Evolutionary conservation across 148 eudicot genomes (phyloP).

Genomic region (Hydrangea macrophylla): DNA sequence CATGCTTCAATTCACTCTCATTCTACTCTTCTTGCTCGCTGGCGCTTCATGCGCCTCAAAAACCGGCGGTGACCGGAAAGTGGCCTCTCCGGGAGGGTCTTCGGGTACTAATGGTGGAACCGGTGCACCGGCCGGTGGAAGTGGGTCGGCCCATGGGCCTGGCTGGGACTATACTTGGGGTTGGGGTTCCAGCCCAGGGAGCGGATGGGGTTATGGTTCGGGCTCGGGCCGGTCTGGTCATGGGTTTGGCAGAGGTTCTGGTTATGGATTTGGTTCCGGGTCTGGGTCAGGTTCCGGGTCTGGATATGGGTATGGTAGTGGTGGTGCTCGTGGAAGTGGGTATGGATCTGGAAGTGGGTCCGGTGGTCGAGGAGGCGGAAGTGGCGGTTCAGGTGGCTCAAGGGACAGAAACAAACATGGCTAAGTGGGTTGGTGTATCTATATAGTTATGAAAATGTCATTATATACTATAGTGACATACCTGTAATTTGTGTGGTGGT

Average conservation of each 20-base stretch:
- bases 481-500: too few relatives aligned
- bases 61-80: background rate
- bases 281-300: too few relatives aligned
- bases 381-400: constrained; percentile 25
- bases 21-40: constrained; percentile 24
- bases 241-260: constrained; percentile 61
- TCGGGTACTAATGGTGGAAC: constrained; percentile 14
- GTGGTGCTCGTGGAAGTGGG: constrained; percentile 55
- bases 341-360: constrained; percentile 32
- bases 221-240: constrained; percentile 58
- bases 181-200: constrained; percentile 60
- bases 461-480: background rate
- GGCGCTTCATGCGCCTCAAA: constrained; percentile 7
- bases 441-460: too few relatives aligned
- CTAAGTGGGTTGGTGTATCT: background rate
- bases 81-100: constrained; percentile 15
- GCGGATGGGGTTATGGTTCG: constrained; percentile 74
- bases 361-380: constrained; percentile 34
- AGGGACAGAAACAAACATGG: constrained; percentile 12
- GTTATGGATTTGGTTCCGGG: constrained; percentile 69
- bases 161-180: constrained; percentile 79
- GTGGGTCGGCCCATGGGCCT: constrained; percentile 64
- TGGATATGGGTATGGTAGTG: too few relatives aligned
- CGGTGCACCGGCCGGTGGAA: constrained; percentile 21
- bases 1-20: constrained; percentile 6